These are phyloP conservation scores for Coix lacrymajobi DNA, from an alignment of 176 grass and related monocot species.

Conservation along the genomic window DNA sequence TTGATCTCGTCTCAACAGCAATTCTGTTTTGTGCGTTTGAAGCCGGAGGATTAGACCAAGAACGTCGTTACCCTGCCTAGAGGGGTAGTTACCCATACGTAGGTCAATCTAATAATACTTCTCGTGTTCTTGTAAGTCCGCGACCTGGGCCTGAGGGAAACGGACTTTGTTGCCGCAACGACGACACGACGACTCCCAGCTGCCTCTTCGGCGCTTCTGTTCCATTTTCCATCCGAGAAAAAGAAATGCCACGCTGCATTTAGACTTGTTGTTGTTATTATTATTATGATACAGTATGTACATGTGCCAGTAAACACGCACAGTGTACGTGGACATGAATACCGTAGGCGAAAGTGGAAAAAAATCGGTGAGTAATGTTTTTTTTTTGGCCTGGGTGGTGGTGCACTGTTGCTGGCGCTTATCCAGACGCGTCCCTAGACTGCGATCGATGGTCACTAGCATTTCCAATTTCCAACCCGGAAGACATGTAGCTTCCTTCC, in stretches of 20 bases:
- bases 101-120: background rate
- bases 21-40: background rate
- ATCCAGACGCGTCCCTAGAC: too few species aligned
- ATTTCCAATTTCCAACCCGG: background rate
- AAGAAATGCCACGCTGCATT: background rate
- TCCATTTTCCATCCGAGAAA: background rate
- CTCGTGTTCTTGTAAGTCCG: background rate
- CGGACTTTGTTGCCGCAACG: background rate
- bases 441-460: background rate
- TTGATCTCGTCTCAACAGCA: background rate
- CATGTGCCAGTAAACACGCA: too few species aligned
- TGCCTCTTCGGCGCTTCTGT: background rate
- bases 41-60: background rate
- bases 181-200: background rate
- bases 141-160: slow-evolving; percentile 23
- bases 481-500: background rate
- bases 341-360: too few species aligned
- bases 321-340: too few species aligned
- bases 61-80: background rate
- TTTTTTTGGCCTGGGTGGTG: background rate
- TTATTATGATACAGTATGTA: too few species aligned
- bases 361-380: too few species aligned
- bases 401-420: background rate
- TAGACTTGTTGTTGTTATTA: too few species aligned
- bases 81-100: background rate